Evolutionary conservation across 2,329 filamentous ascomycete species (phyloP).

Genomic region (Neofusicoccum ribis): DNA sequence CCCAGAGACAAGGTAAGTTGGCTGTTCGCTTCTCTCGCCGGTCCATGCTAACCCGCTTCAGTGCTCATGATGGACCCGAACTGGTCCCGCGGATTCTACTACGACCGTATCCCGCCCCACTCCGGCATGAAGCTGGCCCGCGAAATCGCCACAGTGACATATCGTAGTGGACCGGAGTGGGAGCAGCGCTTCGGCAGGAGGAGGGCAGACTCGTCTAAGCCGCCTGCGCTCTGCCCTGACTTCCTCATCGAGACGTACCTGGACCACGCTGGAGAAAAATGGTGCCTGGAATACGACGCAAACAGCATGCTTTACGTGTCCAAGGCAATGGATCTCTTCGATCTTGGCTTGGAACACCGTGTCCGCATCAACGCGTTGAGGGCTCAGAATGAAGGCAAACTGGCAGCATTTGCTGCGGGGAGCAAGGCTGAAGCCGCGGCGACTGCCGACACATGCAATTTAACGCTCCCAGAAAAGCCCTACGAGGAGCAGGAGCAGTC

Average conservation of each 20-base stretch:
- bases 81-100: slow-evolving; percentile 93
- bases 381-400: slow-evolving; percentile 58
- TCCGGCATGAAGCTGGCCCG: slow-evolving; percentile 96
- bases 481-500: slow-evolving; percentile 79
- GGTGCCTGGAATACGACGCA: slow-evolving; percentile 92
- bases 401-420: slow-evolving; percentile 50
- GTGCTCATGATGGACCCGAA: slow-evolving; percentile 99
- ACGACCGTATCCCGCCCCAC: slow-evolving; percentile 80
- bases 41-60: slow-evolving; percentile 22
- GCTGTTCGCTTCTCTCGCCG: background rate
- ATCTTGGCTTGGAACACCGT: slow-evolving; percentile 75
- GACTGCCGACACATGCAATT: slow-evolving; percentile 62
- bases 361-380: slow-evolving; percentile 62
- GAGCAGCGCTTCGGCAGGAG: slow-evolving; percentile 89
- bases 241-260: slow-evolving; percentile 98
- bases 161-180: slow-evolving; percentile 95
- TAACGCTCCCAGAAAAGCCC: slow-evolving; percentile 78
- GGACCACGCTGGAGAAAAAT: slow-evolving; percentile 97
- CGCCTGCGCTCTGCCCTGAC: slow-evolving; percentile 92
- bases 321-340: slow-evolving; percentile 98
- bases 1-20: slow-evolving; percentile 72
- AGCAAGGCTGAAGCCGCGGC: slow-evolving; percentile 27
- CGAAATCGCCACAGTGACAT: slow-evolving; percentile 96
- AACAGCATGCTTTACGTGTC: slow-evolving; percentile 96
- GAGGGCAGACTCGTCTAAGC: slow-evolving; percentile 80